Evolutionary conservation across 108 stramenopile genomes (phyloP), one percentile per base, ranked within the genome.

Genomic region (Cyclostephanos tholiformis): DNA sequence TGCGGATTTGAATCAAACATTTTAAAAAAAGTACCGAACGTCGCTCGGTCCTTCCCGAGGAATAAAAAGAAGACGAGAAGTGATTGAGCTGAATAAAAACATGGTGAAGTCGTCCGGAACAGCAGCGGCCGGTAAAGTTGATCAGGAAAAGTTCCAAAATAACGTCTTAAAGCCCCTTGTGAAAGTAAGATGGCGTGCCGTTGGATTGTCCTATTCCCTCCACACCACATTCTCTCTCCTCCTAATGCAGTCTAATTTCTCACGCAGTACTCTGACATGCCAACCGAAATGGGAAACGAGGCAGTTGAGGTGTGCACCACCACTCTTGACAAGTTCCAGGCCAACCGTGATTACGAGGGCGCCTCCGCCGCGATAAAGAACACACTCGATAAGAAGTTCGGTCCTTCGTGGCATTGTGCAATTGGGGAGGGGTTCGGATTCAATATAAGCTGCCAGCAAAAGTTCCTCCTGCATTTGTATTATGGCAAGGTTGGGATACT

Each of bases 371-470:
- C 90, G 12, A 93, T 95, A 11, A 95, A 95, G 53, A 81, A 85
- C 25, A 88, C 88, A 11, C 78, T 93, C 61, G 94, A 95, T 75
- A 95, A 95, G 64, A 91, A 92, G 69, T 95, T 92, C 64, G 94
- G 92, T 6, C 77, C 84, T 6, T 85, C 94, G 7, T 95, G 94
- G 94, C 91, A 95, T 51, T 89, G 88, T 46, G 89, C 81, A 35
- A 82, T 89, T 14, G 89, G 89, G 0, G 89, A 89, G 72, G 89
- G 86, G 1, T 89, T 89, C 63, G 86, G 85, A 27, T 89, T 89
- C 43, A 83, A 89, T 27, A 84, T 89, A 56, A 77, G 63, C 8
- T 85, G 86, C 60, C 80, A 86, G 74, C 78, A 82, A n/a, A 83
- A 82, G 68, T 83, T 76, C 72, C 74, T 88, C 19, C 36, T 88